Evolutionary conservation across 2,329 filamentous ascomycete species (phyloP), one percentile per base, ranked within the genome.

Genomic region (Fusarium globosum): DNA sequence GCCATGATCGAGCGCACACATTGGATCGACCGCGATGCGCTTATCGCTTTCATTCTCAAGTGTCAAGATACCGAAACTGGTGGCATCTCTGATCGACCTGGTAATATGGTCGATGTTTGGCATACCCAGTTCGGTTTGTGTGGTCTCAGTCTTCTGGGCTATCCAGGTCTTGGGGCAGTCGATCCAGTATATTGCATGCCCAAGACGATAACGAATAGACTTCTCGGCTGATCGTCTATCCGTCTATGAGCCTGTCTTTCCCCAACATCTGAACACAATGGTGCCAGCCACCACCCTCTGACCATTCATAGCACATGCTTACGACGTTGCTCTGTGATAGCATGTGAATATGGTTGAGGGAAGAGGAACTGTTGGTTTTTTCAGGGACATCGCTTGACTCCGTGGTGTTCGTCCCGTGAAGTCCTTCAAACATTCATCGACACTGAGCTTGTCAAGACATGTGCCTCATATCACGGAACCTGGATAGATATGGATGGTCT

Each of bases 101-200:
- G 94, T 33, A 92, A 99, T 79, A 95, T 96, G 92, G 96, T 98
- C 28, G 96, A 99, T 85, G 95, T 99, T 39, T 99, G 97, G 86
- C 96, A 99, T 80, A 98, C 96, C 0, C 86, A 91, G 60, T 99
- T 99, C 81, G 95, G 94, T 30, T 84, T 98, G 72, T 93, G 95
- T 26, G 96, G 96, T 5, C 84, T 99, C 75, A 97, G 95, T 80
- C 87, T 99, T 63, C 84, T 98, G 35, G 91, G 91, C 16, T 94
- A 93, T 78, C 90, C 93, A 12, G 94, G 91, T 2, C 83, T 98
- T 48, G 88, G 92, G 77, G 90, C 92, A 68, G 92, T 99, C 59
- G 94, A 99, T 81, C 94, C 96, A 38, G 90, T 94, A 49, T 99
- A 98, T 79, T 95, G 93, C 81, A 91, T 95, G 88, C 94, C 94